These are phyloP conservation scores for Glutinoglossum americanum DNA, from an alignment of 495 filamentous ascomycete species.

Conservation along the genomic window DNA sequence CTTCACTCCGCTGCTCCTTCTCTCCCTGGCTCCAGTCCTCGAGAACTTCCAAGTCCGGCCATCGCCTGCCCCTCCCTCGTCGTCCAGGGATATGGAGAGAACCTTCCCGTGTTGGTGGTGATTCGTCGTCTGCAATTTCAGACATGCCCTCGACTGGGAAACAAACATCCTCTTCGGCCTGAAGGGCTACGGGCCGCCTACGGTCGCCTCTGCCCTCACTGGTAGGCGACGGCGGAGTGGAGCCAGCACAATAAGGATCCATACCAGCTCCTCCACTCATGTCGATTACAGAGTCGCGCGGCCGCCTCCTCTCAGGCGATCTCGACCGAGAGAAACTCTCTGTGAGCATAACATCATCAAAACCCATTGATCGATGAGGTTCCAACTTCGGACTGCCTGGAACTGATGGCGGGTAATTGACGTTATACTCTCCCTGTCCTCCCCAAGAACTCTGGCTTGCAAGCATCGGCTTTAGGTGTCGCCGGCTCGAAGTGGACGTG, in stretches of 20 bases:
- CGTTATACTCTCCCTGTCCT: conserved; percentile 38
- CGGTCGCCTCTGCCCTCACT: conserved; percentile 16
- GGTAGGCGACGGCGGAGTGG: neutral
- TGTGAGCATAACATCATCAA: conserved; percentile 59
- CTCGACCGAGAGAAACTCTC: conserved; percentile 25
- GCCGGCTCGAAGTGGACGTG: conserved; percentile 11
- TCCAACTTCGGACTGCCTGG: conserved; percentile 50
- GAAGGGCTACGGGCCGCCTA: conserved; percentile 24
- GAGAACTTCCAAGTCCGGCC: conserved; percentile 53
- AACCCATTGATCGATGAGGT: conserved; percentile 32
- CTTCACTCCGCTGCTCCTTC: conserved; percentile 74
- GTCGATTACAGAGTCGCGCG: conserved; percentile 33
- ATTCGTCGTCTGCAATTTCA: conserved; percentile 60
- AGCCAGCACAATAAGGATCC: neutral
- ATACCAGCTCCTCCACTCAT: conserved; percentile 25
- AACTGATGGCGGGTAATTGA: conserved; percentile 93
- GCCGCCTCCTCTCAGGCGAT: conserved; percentile 19
- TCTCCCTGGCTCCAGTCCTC: conserved; percentile 85
- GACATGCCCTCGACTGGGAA: conserved; percentile 65
- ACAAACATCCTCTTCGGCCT: conserved; percentile 76
- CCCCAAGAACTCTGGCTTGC: conserved; percentile 13
- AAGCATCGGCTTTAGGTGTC: conserved; percentile 6
- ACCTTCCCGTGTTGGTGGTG: conserved; percentile 4
- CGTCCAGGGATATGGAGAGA: conserved; percentile 23
- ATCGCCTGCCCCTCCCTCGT: conserved; percentile 32